Conservation (phyloP, 768 basidiomycete species). For the Postia placenta region DNA sequence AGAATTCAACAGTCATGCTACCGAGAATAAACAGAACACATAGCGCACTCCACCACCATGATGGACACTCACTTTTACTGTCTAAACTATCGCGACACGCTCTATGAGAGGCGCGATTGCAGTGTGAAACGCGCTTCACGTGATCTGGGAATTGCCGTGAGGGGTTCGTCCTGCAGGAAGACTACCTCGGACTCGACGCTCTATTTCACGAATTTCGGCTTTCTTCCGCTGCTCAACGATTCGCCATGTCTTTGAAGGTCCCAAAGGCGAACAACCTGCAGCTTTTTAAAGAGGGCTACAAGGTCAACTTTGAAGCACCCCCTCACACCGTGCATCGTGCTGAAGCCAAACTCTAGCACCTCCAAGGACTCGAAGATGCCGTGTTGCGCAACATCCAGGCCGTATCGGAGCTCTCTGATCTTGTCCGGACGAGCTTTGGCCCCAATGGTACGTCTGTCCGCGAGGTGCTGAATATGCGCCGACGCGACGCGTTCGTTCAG, state of each 20-base stretch:
- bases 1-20: too few relatives aligned
- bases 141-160: too few relatives aligned
- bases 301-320: conserved; percentile 41
- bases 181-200: neutral
- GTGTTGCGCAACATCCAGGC: conserved; percentile 95
- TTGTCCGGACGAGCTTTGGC: conserved; percentile 94
- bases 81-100: too few relatives aligned
- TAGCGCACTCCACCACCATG: too few relatives aligned
- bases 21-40: too few relatives aligned
- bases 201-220: neutral
- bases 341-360: conserved; percentile 25
- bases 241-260: conserved; percentile 84
- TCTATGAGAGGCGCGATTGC: too few relatives aligned
- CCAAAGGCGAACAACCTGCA: conserved; percentile 84
- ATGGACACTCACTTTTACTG: too few relatives aligned
- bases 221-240: neutral
- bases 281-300: conserved; percentile 97
- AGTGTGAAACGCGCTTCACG: too few relatives aligned
- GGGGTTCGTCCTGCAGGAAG: too few relatives aligned
- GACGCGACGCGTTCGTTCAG: neutral
- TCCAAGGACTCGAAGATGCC: conserved; percentile 94
- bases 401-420: conserved; percentile 89
- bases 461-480: neutral
- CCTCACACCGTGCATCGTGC: neutral
- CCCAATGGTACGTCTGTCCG: conserved; percentile 70